phyloP scores from a whole-genome alignment of 2,329 filamentous ascomycete species.

The Shiraia sp. region DNA sequence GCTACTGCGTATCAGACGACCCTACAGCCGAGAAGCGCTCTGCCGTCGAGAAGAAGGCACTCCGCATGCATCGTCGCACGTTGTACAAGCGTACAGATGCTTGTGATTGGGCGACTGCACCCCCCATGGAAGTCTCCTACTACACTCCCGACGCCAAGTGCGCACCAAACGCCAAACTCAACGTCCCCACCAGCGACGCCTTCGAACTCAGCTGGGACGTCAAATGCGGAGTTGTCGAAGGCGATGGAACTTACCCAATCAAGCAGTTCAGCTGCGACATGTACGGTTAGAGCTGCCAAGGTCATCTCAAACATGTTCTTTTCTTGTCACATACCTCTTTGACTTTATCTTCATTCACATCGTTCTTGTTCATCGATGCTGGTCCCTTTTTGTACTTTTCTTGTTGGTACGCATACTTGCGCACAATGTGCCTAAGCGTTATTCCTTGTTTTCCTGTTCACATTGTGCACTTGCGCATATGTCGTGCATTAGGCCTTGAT shows the following conservation, averaged over 20 bases:
- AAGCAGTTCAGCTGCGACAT: conserved; percentile 41
- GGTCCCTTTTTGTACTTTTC: no score
- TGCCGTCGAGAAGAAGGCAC: conserved; percentile 36
- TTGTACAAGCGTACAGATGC: conserved; percentile 34
- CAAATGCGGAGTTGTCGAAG: conserved; percentile 41
- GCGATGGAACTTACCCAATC: conserved; percentile 52
- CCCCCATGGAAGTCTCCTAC: conserved; percentile 49
- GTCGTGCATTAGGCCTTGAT: no score
- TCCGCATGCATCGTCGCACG: conserved; percentile 36
- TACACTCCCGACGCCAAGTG: conserved; percentile 46
- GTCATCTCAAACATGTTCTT: no score
- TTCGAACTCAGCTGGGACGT: conserved; percentile 50
- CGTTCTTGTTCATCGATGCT: no score
- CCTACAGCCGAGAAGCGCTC: conserved; percentile 25
- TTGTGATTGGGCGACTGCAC: conserved; percentile 45
- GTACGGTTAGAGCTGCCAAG: no score
- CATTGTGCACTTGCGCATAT: no score
- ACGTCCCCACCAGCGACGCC: conserved; percentile 23
- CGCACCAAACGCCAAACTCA: conserved; percentile 33
- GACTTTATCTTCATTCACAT: no score
- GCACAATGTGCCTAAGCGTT: no score
- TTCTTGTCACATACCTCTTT: no score
- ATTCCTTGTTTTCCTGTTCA: no score
- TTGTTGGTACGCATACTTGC: no score
- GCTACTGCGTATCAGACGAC: conserved; percentile 26